Conservation (phyloP, 1,139 yeast genomes). For the Yamadazyma jaroonii region DNA sequence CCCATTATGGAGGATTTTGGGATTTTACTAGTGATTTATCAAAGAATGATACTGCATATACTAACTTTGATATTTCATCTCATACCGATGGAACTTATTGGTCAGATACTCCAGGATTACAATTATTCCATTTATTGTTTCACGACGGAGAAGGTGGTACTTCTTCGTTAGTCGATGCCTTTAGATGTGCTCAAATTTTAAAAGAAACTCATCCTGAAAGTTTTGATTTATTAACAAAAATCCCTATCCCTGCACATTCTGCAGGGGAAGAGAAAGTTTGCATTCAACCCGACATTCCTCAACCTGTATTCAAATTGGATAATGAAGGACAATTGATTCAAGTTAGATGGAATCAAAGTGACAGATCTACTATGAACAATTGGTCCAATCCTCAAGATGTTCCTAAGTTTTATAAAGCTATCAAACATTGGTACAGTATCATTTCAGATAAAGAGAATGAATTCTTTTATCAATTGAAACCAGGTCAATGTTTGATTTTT, state of each 20-base stretch:
- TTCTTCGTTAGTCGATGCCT: constrained; percentile 69
- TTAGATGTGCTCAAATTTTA: constrained; percentile 56
- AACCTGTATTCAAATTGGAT: constrained; percentile 62
- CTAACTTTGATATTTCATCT: constrained; percentile 61
- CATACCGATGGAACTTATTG: constrained; percentile 83
- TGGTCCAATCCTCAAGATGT: constrained; percentile 56
- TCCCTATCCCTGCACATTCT: constrained; percentile 70
- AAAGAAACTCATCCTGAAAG: constrained; percentile 50
- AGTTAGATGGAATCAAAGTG: constrained; percentile 76
- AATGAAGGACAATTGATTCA: constrained; percentile 55
- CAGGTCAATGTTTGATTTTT: constrained; percentile 69
- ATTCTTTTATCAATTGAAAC: constrained; percentile 54
- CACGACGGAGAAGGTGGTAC: constrained; percentile 76
- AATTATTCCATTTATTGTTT: constrained; percentile 63
- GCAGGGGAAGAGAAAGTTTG: constrained; percentile 73
- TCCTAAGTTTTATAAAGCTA: constrained; percentile 58
- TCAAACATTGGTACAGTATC: constrained; percentile 55
- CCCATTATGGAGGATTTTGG: constrained; percentile 84
- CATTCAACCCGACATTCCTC: constrained; percentile 59
- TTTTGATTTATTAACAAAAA: constrained; percentile 49
- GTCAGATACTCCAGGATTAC: constrained; percentile 75
- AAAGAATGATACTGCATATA: constrained; percentile 73
- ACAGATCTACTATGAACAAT: constrained; percentile 62
- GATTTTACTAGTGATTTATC: constrained; percentile 73
- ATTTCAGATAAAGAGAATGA: constrained; percentile 54